A percentile compares a stretch with the other conserved stretches of the same genome.
These are phyloP conservation scores for Botrytis pseudocinerea DNA, from an alignment of 2,329 filamentous ascomycete genomes.

Conservation along the genomic window DNA sequence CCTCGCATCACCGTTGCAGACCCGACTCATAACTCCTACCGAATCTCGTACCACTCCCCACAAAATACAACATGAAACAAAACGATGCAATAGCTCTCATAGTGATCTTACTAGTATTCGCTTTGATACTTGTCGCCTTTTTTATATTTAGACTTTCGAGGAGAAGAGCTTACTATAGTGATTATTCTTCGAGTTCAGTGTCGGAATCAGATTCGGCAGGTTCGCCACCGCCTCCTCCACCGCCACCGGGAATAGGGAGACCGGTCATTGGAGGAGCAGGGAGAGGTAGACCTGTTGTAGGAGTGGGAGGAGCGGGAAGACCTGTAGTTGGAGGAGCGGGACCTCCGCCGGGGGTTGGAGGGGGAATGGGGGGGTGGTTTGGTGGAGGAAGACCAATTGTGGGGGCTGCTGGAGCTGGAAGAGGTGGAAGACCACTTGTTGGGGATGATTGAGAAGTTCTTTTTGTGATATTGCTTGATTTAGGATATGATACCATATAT, in stretches of 20 bases:
- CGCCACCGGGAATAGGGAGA: neutral
- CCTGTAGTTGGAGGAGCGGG: neutral
- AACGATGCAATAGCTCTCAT: constrained; percentile 13
- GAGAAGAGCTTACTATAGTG: neutral
- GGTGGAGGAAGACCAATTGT: neutral
- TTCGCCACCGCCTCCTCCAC: neutral
- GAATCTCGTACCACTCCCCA: neutral
- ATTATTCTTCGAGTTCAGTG: constrained; percentile 4
- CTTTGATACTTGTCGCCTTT: neutral
- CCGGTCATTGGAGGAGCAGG: neutral
- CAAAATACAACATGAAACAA: neutral
- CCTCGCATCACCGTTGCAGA: neutral
- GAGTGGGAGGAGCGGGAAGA: neutral
- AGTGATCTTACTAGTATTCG: constrained; percentile 12
- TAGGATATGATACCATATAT: neutral
- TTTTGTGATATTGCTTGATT: neutral
- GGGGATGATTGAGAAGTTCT: neutral
- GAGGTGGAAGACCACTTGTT: neutral
- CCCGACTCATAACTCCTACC: neutral
- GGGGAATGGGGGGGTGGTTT: neutral
- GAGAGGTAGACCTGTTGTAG: neutral
- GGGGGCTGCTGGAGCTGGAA: neutral
- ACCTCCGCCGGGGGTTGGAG: neutral
- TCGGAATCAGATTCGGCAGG: neutral
- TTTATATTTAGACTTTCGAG: neutral